Percentiles rank a stretch among this genome's conserved stretches.
Evolutionary conservation across 2,329 filamentous ascomycete species (phyloP).

Genomic region (Alternaria postmessia): DNA sequence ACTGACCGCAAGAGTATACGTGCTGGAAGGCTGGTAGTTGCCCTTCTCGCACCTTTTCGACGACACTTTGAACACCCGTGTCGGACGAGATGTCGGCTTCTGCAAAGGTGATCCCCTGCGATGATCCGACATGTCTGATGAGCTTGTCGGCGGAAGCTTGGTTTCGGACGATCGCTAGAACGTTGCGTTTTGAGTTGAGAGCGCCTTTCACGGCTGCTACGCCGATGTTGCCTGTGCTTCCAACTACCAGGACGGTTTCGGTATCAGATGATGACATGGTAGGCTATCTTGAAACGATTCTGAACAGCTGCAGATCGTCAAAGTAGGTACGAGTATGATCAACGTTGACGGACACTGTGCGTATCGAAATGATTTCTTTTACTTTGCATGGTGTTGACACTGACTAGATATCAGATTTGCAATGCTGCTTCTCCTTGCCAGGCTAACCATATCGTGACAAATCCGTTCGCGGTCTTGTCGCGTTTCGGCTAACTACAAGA

Average conservation of each 20-base stretch:
- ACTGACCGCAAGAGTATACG: slow-evolving; percentile 16
- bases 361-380: no score
- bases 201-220: slow-evolving; percentile 14
- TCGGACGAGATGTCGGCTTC: slow-evolving; percentile 12
- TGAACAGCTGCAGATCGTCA: no score
- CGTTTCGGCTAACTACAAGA: no score
- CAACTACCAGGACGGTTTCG: slow-evolving; percentile 18
- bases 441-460: no score
- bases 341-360: no score
- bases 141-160: slow-evolving; percentile 18
- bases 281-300: no score
- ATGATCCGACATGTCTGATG: slow-evolving; percentile 4
- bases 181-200: slow-evolving; percentile 13
- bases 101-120: slow-evolving; percentile 11
- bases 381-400: no score
- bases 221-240: slow-evolving; percentile 14
- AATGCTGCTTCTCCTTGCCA: no score
- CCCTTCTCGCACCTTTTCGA: slow-evolving; percentile 13
- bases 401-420: no score
- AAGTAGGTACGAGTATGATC: no score
- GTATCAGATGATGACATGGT: neutral
- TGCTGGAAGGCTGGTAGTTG: slow-evolving; percentile 18
- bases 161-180: slow-evolving; percentile 20
- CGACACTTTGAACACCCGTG: slow-evolving; percentile 7
- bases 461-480: no score